Evolutionary conservation across 2,329 filamentous ascomycete genomes (phyloP).

Genomic region (Fusarium algeriense): DNA sequence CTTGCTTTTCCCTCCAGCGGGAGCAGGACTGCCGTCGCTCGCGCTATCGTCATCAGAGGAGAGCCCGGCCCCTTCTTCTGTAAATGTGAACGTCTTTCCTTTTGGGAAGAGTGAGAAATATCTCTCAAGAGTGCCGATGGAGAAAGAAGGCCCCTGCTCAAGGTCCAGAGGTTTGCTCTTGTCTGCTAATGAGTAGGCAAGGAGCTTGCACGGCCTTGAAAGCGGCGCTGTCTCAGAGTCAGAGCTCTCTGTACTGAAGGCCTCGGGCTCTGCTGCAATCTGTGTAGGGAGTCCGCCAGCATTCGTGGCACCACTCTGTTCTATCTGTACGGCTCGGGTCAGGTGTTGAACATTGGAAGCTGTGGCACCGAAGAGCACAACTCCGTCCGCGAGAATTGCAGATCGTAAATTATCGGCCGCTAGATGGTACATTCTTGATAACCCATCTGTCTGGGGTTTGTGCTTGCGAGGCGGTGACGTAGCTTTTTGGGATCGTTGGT

Average conservation of each 20-base stretch:
- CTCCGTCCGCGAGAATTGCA: conserved; percentile 50
- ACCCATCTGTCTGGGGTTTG: conserved; percentile 33
- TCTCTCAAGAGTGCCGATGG: conserved; percentile 47
- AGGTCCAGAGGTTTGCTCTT: conserved; percentile 43
- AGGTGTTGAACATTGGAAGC: conserved; percentile 33
- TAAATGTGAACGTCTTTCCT: conserved; percentile 50
- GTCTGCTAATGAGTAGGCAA: conserved; percentile 48
- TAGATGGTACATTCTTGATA: conserved; percentile 46
- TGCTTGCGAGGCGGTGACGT: background rate
- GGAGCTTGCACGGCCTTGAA: conserved; percentile 46
- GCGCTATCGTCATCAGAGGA: conserved; percentile 51
- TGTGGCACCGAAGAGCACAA: conserved; percentile 49
- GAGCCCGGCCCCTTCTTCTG: conserved; percentile 44
- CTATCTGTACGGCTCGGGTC: conserved; percentile 8
- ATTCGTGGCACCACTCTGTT: conserved; percentile 5
- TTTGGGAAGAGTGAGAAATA: conserved; percentile 49
- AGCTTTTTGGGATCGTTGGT: background rate
- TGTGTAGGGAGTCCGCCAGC: conserved; percentile 35
- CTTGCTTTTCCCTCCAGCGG: background rate
- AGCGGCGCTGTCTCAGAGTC: conserved; percentile 47
- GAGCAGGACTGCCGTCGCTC: conserved; percentile 34
- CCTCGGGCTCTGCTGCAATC: conserved; percentile 37
- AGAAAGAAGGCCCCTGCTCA: conserved; percentile 46
- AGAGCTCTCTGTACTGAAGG: conserved; percentile 45
- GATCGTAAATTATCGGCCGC: conserved; percentile 49